Conservation (phyloP, 2,329 filamentous ascomycete genomes). For the Aspergillus proliferans region DNA sequence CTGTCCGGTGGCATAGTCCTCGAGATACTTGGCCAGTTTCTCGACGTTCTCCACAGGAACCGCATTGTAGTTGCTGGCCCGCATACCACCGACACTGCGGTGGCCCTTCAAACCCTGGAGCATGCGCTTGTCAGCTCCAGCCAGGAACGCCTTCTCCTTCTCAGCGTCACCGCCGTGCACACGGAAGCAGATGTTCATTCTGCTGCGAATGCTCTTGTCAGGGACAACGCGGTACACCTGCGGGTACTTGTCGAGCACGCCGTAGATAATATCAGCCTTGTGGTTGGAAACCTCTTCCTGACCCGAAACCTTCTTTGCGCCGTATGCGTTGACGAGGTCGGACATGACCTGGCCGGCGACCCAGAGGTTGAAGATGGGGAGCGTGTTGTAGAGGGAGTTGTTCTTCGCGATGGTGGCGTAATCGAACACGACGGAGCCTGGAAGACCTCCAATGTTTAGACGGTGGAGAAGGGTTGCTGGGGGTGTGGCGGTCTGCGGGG, state of each 20-base stretch:
- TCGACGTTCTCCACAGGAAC: constrained; percentile 51
- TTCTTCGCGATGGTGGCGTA: constrained; percentile 86
- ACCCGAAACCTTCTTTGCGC: constrained; percentile 62
- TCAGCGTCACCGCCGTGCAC: constrained; percentile 59
- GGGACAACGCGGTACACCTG: constrained; percentile 74
- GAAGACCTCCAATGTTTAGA: constrained; percentile 63
- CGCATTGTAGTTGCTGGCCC: constrained; percentile 85
- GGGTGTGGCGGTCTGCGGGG: constrained; percentile 60
- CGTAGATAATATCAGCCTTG: constrained; percentile 74
- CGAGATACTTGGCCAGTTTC: constrained; percentile 37
- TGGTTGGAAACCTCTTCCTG: constrained; percentile 67
- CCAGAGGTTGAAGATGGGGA: constrained; percentile 91
- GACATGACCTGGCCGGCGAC: constrained; percentile 84
- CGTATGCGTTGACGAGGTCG: constrained; percentile 60
- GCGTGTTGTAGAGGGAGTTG: constrained; percentile 91
- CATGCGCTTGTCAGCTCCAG: constrained; percentile 60
- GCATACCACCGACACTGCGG: constrained; percentile 76
- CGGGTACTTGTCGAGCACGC: constrained; percentile 65
- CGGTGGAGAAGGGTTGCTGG: constrained; percentile 63
- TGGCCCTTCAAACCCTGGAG: constrained; percentile 84
- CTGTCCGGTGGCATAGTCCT: constrained; percentile 46
- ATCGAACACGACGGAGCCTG: constrained; percentile 65
- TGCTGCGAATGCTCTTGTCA: constrained; percentile 65
- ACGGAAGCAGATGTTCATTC: constrained; percentile 95
- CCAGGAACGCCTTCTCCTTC: constrained; percentile 73